These are phyloP conservation scores for Ogataea hybrid DNA, from an alignment of 1,139 yeast species.

Conservation along the genomic window DNA sequence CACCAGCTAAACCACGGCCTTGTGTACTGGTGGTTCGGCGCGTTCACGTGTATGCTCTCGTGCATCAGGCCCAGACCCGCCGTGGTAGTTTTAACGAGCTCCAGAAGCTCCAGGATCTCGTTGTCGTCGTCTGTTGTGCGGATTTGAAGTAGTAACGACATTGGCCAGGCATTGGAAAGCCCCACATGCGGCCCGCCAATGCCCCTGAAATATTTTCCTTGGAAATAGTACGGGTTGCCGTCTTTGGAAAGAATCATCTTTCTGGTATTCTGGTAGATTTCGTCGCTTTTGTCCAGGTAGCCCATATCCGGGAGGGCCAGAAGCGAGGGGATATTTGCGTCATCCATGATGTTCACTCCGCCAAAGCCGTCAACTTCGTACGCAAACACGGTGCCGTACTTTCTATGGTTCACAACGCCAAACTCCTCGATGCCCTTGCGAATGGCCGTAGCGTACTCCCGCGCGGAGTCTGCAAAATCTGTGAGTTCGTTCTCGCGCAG, in stretches of 20 bases:
- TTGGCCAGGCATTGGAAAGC: conserved; percentile 82
- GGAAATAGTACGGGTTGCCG: conserved; percentile 77
- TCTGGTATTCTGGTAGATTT: conserved; percentile 73
- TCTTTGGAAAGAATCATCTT: conserved; percentile 64
- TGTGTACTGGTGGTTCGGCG: conserved; percentile 50
- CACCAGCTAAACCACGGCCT: conserved; percentile 96
- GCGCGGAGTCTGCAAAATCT: conserved; percentile 22
- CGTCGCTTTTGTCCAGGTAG: conserved; percentile 49
- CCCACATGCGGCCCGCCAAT: conserved; percentile 94
- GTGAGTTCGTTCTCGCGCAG: conserved; percentile 18
- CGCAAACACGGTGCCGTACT: conserved; percentile 76
- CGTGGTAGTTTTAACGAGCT: conserved; percentile 57
- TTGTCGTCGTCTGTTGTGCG: conserved; percentile 72
- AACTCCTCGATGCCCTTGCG: conserved; percentile 58
- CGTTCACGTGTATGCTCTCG: conserved; percentile 72
- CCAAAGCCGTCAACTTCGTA: conserved; percentile 92
- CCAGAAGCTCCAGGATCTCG: conserved; percentile 55
- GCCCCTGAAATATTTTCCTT: conserved; percentile 65
- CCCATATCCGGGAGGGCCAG: conserved; percentile 83
- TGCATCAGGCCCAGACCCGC: conserved; percentile 81
- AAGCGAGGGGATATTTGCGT: conserved; percentile 85
- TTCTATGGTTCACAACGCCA: conserved; percentile 67
- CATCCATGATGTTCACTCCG: conserved; percentile 74
- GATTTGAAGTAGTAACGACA: conserved; percentile 72
- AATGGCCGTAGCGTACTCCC: conserved; percentile 43